phyloP scores from a whole-genome alignment of 73 alveolate genomes.

The Chromera velia region DNA sequence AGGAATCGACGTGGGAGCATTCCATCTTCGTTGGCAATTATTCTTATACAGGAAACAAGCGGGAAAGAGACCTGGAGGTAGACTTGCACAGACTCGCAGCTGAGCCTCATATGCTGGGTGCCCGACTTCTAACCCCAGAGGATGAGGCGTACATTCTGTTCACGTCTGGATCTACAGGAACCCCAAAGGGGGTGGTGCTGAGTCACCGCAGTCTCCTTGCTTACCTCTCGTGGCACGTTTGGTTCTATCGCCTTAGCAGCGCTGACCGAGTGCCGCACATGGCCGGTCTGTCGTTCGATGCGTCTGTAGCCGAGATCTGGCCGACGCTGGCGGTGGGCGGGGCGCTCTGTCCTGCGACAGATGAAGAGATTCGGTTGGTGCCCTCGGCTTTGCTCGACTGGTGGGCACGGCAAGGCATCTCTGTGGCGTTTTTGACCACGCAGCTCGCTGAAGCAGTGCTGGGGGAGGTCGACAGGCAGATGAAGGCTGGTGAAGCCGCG shows the following conservation, averaged over 20 bases:
- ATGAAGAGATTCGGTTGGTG: constrained; percentile 17
- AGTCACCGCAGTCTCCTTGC: constrained; percentile 11
- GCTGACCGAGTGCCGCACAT: constrained; percentile 26
- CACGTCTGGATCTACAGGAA: constrained; percentile 37
- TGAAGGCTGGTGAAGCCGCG: neutral
- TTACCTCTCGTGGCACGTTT: constrained; percentile 25
- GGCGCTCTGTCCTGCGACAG: constrained; percentile 22
- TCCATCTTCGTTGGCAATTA: too few species aligned
- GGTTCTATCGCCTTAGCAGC: constrained; percentile 7
- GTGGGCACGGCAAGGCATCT: neutral
- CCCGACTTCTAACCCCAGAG: neutral
- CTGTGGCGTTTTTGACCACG: constrained; percentile 31
- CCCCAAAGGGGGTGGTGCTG: constrained; percentile 25
- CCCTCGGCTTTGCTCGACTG: constrained; percentile 3
- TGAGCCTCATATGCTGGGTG: neutral
- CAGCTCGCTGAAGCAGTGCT: constrained; percentile 23
- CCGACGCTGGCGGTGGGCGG: constrained; percentile 30
- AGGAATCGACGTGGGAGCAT: too few species aligned
- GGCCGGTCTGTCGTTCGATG: constrained; percentile 41
- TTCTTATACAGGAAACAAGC: too few species aligned
- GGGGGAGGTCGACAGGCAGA: neutral
- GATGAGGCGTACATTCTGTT: constrained; percentile 23
- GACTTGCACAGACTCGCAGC: too few species aligned
- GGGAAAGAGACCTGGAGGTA: too few species aligned
- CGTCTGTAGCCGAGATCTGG: constrained; percentile 47